Evolutionary conservation across 2,329 filamentous ascomycete genomes (phyloP), one percentile per base, ranked within the genome.

Genomic region (Cytospora schulzeri): DNA sequence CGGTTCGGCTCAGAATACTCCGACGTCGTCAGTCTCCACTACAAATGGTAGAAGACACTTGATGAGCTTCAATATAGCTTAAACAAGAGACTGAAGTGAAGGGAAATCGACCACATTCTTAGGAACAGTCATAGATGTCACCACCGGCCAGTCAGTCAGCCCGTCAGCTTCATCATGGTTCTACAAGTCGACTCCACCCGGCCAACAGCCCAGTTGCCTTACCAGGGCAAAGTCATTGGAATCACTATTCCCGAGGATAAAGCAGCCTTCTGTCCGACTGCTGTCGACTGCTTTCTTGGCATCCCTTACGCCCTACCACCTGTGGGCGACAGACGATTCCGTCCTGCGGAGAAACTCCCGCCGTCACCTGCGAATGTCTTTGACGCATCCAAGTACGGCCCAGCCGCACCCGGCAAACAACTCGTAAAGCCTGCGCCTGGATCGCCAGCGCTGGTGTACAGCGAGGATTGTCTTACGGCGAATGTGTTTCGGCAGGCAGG

Each of bases 251-350:
- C 58, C 14, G n/a, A 60, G 51, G 62, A 69, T 8, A 52, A 62
- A 24, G 41, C 38, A 2, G 66, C 73, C 0, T 68, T 53, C 3
- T 62, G 58, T 17, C 65, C 62, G n/a, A 55, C 62, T 3, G 31
- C 62, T n/a, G 65, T 79, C 22, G 76, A 80, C 31, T 69, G 72
- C 15, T 85, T 85, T 68, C 72, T 80, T 0, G 80, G 81, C 1
- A 77, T 85, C 14, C 81, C 80, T 0, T 84, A 83, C 66, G 81
- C 79, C 0, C 69, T 79, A 3, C 77, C 80, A 3, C 80, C 82
- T 14, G 75, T 72, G 2, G 81, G 79, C 0, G 75, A 81, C n/a
- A 73, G 73, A 24, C 76, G 82, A 17, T 85, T 84, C 66, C 75
- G 73, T 7, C 76, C 73, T 4, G 71, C 80, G 0, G 72, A 64